These are phyloP conservation scores for Backusella macrospora DNA, from an alignment of 192 early-diverging fungal genomes.

Conservation along the genomic window DNA sequence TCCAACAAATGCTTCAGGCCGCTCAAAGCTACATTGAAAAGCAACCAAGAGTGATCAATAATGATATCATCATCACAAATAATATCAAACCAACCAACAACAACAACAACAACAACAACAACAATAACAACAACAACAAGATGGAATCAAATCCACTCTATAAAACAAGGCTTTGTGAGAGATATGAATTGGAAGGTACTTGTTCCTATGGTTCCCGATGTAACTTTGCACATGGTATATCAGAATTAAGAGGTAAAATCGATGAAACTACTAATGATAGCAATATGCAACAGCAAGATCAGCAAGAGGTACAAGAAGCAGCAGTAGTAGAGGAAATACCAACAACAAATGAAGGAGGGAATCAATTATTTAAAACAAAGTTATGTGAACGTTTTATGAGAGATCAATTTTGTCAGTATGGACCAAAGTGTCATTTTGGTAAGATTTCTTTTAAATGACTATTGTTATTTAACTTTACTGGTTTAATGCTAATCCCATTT, in stretches of 20 bases:
- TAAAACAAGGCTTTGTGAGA: conserved; percentile 86
- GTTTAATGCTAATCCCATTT: not conserved
- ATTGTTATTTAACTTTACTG: not conserved
- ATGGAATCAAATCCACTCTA: conserved; percentile 62
- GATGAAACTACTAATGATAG: not conserved
- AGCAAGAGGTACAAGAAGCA: conserved; percentile 31
- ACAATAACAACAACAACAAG: conserved; percentile 4
- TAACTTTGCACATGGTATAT: conserved; percentile 77
- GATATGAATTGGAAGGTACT: conserved; percentile 75
- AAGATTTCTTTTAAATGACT: conserved; percentile 35
- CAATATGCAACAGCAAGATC: not conserved
- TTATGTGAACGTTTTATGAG: conserved; percentile 82
- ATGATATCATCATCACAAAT: conserved; percentile 42
- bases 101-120: not conserved
- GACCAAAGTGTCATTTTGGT: conserved; percentile 86
- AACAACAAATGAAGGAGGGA: conserved; percentile 40
- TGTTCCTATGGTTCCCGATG: conserved; percentile 75
- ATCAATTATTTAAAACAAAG: conserved; percentile 81
- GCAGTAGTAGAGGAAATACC: conserved; percentile 24
- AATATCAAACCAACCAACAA: conserved; percentile 36
- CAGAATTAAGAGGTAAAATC: conserved; percentile 64
- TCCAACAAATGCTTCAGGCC: conserved; percentile 81
- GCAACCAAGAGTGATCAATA: not conserved
- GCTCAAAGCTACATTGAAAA: conserved; percentile 44
- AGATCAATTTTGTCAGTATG: conserved; percentile 80